Conservation (phyloP, 1,284 basidiomycete species). For the Papiliotrema laurentii region DNA sequence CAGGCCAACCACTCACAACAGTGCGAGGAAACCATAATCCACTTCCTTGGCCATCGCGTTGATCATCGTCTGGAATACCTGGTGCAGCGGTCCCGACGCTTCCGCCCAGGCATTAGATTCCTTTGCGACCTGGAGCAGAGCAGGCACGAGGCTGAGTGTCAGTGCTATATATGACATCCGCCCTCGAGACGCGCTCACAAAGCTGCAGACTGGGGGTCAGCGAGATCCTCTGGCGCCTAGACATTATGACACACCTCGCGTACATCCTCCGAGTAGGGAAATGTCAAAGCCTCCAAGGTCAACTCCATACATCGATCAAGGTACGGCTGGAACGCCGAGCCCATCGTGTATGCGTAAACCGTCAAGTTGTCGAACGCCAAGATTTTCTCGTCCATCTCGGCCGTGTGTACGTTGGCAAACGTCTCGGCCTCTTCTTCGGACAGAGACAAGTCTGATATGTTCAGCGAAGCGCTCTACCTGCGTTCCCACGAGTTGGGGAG, state of each 20-base stretch:
- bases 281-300: conserved; percentile 63
- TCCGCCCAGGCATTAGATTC: conserved; percentile 56
- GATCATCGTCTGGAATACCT: conserved; percentile 64
- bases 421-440: conserved; percentile 6
- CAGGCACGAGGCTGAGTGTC: conserved; percentile 61
- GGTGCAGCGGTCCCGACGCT: conserved; percentile 60
- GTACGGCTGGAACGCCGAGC: conserved; percentile 66
- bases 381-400: conserved; percentile 75
- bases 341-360: conserved; percentile 68
- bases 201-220: conserved; percentile 51
- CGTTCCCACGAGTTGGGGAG: background rate
- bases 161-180: conserved; percentile 3
- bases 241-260: conserved; percentile 57
- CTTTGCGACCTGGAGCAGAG: conserved; percentile 66
- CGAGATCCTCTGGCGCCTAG: no score
- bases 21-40: conserved; percentile 68
- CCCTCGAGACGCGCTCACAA: conserved; percentile 55
- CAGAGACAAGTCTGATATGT: conserved; percentile 1
- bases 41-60: conserved; percentile 62
- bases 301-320: conserved; percentile 65
- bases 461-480: background rate
- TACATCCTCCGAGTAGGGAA: conserved; percentile 76
- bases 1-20: conserved; percentile 51
- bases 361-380: conserved; percentile 79
- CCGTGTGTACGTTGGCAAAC: conserved; percentile 50